A percentile compares a stretch with the other conserved stretches of the same genome.
These are phyloP conservation scores for Lepiota brunneoincarnata DNA, from an alignment of 768 basidiomycete species.

Conservation along the genomic window DNA sequence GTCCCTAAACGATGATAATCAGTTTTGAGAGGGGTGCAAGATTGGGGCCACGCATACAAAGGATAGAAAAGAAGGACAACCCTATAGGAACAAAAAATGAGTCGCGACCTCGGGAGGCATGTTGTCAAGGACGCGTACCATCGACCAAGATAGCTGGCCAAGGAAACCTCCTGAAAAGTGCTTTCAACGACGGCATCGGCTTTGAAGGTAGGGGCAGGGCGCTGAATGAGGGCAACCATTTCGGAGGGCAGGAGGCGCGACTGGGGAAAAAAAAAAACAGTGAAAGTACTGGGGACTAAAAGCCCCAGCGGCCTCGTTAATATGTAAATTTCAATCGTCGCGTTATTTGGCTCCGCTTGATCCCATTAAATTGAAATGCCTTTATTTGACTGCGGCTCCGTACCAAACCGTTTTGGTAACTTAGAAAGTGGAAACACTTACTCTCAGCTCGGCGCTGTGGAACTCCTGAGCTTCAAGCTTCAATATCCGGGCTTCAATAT, in stretches of 20 bases:
- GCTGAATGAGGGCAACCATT: slow-evolving; percentile 72
- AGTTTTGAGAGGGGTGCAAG: not conserved
- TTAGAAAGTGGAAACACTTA: too few relatives aligned
- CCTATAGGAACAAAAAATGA: slow-evolving; percentile 41
- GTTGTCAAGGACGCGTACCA: slow-evolving; percentile 50
- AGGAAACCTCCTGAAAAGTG: slow-evolving; percentile 73
- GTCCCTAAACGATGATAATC: slow-evolving; percentile 45
- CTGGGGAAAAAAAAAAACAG: slow-evolving; percentile 14
- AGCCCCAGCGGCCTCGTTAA: slow-evolving; percentile 3
- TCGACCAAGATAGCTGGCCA: slow-evolving; percentile 73
- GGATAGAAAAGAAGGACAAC: slow-evolving; percentile 95
- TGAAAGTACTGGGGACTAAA: not conserved
- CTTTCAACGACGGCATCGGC: slow-evolving; percentile 75
- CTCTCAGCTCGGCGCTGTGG: too few relatives aligned
- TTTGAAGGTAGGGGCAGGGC: slow-evolving; percentile 80
- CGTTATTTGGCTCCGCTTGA: slow-evolving; percentile 25
- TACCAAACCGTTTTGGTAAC: too few relatives aligned
- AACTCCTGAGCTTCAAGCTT: too few relatives aligned
- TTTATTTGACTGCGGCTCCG: too few relatives aligned
- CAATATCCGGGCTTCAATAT: too few relatives aligned
- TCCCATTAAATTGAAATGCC: not conserved
- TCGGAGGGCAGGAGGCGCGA: not conserved
- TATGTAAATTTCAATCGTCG: slow-evolving; percentile 16
- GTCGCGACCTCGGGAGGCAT: not conserved
- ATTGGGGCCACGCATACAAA: slow-evolving; percentile 52